Evolutionary conservation across 768 basidiomycete genomes (phyloP), one percentile per base, ranked within the genome.

Genomic region (Holtermanniella nyarrowii): DNA sequence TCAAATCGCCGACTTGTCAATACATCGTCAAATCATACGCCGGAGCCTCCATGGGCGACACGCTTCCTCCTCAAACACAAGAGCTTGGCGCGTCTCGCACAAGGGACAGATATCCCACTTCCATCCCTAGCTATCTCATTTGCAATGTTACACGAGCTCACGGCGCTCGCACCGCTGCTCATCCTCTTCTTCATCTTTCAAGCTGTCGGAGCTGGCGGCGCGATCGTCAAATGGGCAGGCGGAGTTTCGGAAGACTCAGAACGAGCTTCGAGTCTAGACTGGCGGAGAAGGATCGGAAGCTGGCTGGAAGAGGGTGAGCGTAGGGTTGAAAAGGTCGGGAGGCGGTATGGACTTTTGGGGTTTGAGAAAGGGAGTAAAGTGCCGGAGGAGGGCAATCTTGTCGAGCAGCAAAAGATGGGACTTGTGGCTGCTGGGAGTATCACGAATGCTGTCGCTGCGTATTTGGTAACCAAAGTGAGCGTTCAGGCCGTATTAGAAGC

Each of bases 251-350:
- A 46, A 18, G 41, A 46, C 18, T 50, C 24, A 7, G 46, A 40
- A 37, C 25, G 42, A 42, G 41, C 48, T 21, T 48, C 43, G 4
- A 41, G 31, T 27, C 11, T 44, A 23, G 49, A 42, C 11, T 20
- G 74, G 71, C 59, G 44, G 25, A 62, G 63, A 23, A 77, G 73
- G 51, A 62, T 80, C 37, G 72, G 72, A 44, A 71, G 63, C 4
- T 88, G 86, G 87, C 74, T 84, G n/a, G 76, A 80, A 11, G 87
- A 90, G 48, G 88, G 87, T 10, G 80, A 84, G 70, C 69, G 70
- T 18, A 82, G 82, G 78, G 82, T 84, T 1, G 77, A 76, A 39
- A 77, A 80, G 25, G 77, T 90, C 10, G 88, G 87, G 11, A 74
- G 74, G 50, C 77, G 83, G 37, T 90, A 93, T 70, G 88, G 88